Evolutionary conservation across 352 stramenopile species (phyloP).

Genomic region (Globisporangium parvum): DNA sequence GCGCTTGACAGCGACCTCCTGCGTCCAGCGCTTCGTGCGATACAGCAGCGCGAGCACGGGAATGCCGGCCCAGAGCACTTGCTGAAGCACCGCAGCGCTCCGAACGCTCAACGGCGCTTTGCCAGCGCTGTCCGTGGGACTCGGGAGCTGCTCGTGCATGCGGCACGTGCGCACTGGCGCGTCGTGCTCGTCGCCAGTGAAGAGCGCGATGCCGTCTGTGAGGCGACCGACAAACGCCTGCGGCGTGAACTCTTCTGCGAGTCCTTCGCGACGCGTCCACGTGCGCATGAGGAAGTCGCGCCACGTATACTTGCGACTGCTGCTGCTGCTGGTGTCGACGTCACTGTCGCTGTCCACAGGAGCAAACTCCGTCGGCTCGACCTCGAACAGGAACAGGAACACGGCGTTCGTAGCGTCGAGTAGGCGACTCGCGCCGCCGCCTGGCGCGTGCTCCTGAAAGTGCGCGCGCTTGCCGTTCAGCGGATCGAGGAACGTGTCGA

Average conservation of each 20-base stretch:
- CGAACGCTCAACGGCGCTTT: too few relatives aligned
- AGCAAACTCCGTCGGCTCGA: slow-evolving; percentile 8
- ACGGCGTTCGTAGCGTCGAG: slow-evolving; percentile 49
- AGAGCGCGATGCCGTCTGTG: slow-evolving; percentile 33
- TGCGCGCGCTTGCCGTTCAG: slow-evolving; percentile 59
- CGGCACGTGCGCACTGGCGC: slow-evolving; percentile 9
- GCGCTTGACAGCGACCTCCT: slow-evolving; percentile 12
- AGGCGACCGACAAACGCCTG: slow-evolving; percentile 59
- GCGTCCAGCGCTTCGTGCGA: slow-evolving; percentile 12
- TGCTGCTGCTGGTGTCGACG: neutral
- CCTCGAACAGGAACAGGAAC: slow-evolving; percentile 58
- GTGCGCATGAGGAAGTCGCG: slow-evolving; percentile 50
- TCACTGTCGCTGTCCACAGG: neutral
- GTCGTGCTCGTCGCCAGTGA: slow-evolving; percentile 1
- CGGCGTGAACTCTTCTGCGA: slow-evolving; percentile 51
- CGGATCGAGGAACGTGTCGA: slow-evolving; percentile 66
- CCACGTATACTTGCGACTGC: slow-evolving; percentile 18
- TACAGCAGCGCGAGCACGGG: slow-evolving; percentile 11
- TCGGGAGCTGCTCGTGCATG: neutral
- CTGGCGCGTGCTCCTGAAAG: slow-evolving; percentile 35
- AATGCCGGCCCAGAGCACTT: neutral
- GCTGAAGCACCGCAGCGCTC: neutral
- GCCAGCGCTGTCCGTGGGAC: neutral
- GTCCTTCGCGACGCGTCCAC: slow-evolving; percentile 28
- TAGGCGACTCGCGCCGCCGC: slow-evolving; percentile 18